These are phyloP conservation scores for Agaricus sinodeliciosus DNA, from an alignment of 768 basidiomycete species.

Conservation along the genomic window DNA sequence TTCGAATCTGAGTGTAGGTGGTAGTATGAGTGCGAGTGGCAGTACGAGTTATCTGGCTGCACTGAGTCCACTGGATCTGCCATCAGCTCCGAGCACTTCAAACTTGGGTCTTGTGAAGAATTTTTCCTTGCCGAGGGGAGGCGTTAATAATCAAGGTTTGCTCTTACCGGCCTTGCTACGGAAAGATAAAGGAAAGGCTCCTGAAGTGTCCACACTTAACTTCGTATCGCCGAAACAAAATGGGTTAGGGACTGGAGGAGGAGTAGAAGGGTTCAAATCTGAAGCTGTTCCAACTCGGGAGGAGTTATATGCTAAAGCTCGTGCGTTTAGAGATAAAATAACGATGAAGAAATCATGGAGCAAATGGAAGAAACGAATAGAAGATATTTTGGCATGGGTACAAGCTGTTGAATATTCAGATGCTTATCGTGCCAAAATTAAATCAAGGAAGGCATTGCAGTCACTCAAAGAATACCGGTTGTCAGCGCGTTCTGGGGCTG, in stretches of 20 bases:
- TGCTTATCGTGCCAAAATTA: slow-evolving; percentile 49
- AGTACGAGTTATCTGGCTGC: slow-evolving; percentile 19
- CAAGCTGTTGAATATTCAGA: slow-evolving; percentile 59
- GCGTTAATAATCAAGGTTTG: slow-evolving; percentile 11
- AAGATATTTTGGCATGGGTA: slow-evolving; percentile 33
- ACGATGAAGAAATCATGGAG: slow-evolving; percentile 35
- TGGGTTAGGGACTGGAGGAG: not conserved
- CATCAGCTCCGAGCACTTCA: slow-evolving; percentile 25
- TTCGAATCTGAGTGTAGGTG: not conserved
- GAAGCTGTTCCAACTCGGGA: slow-evolving; percentile 15
- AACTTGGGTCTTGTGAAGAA: slow-evolving; percentile 17
- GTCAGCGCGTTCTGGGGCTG: not conserved
- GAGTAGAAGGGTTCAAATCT: too few relatives aligned
- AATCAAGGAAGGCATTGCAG: slow-evolving; percentile 13
- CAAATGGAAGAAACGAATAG: not conserved
- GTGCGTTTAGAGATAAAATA: slow-evolving; percentile 32
- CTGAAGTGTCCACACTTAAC: slow-evolving; percentile 20
- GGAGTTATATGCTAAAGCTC: slow-evolving; percentile 34
- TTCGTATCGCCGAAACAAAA: not conserved
- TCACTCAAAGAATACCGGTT: not conserved
- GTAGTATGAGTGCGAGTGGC: not conserved
- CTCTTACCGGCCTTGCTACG: slow-evolving; percentile 4
- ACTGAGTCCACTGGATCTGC: slow-evolving; percentile 36
- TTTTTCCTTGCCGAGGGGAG: slow-evolving; percentile 20
- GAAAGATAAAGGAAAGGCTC: slow-evolving; percentile 24